Evolutionary conservation across 225 moss, liverwort and hornwort species (phyloP), one percentile per base, ranked within the genome.

Genomic region (Thuidium tamariscinum): DNA sequence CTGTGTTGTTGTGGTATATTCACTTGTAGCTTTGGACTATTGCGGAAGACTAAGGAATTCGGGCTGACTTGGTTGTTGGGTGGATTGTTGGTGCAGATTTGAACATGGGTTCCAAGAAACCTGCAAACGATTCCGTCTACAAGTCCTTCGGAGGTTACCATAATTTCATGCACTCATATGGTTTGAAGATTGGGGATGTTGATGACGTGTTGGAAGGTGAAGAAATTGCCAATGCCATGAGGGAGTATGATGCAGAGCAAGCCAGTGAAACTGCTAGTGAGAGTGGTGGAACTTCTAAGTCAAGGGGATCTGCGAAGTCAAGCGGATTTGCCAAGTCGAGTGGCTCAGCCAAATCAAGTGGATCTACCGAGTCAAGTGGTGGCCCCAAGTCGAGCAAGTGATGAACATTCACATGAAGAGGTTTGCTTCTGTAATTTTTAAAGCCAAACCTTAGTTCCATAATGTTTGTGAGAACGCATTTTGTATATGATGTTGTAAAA

Each of bases 141-240:
- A 11, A 86, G 83, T 79, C 82, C 42, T 80, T 6, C 5, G 88
- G 91, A 36, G 88, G 86, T 71, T 72, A 69, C 49, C n/a, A 34
- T 52, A 88, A 88, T 80, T 91, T 86, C 52, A 0, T n/a, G 84
- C 57, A 84, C 63, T 84, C 80, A 3, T 84, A 88, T 32, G 90
- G 86, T 29, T 56, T 71, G 17, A 89, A 56, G 81, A 49, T 84
- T 25, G 21, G 62, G 69, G 25, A 92, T 10, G 64, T 60, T 36
- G 84, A 56, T 12, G 86, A 86, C 36, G 81, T 86, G 57, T 65
- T 60, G 42, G 82, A 88, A 81, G 86, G 77, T 9, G 59, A 84
- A 42, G 81, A 71, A 44, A 82, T 90, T 55, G 81, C 49, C n/a
- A 70, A n/a, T 34, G 90, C 66, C 3, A 90, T 86, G 90, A 51